Conservation (phyloP, 441 rosid species). For the Pelargonium hybrid region DNA sequence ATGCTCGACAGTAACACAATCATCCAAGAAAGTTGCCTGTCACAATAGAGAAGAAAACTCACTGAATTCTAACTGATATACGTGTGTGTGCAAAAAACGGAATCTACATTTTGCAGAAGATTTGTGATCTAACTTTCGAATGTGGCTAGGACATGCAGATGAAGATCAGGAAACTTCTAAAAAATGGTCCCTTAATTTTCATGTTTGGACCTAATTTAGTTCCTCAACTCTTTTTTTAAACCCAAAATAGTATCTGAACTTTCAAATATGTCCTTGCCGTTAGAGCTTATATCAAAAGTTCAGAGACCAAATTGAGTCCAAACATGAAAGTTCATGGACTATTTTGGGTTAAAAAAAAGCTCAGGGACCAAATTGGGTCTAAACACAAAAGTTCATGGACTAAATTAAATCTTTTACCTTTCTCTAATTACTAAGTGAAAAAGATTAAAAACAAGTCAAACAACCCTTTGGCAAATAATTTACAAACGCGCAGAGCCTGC, state of each 20-base stretch:
- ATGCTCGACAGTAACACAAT: conserved; percentile 48
- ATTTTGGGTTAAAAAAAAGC: too few species aligned
- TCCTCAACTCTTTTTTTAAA: too few species aligned
- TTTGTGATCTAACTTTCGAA: not conserved
- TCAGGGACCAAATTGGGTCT: too few species aligned
- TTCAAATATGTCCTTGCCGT: too few species aligned
- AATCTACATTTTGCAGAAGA: not conserved
- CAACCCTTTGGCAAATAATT: not conserved
- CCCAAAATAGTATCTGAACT: too few species aligned
- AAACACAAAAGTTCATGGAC: too few species aligned
- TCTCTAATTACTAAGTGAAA: not conserved
- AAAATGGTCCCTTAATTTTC: too few species aligned
- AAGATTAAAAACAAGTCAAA: not conserved
- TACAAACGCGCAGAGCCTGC: not conserved
- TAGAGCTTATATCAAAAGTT: too few species aligned
- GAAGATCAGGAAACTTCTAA: not conserved
- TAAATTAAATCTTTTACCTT: too few species aligned
- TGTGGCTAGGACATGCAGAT: not conserved
- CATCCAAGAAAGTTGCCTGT: conserved; percentile 79
- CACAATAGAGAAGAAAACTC: conserved; percentile 12
- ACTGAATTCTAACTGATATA: not conserved
- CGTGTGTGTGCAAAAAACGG: not conserved
- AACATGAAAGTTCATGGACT: too few species aligned
- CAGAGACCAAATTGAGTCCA: too few species aligned
- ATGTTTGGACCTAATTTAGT: too few species aligned